Evolutionary conservation across 768 basidiomycete species (phyloP).

Genomic region (Pholiota microspora): DNA sequence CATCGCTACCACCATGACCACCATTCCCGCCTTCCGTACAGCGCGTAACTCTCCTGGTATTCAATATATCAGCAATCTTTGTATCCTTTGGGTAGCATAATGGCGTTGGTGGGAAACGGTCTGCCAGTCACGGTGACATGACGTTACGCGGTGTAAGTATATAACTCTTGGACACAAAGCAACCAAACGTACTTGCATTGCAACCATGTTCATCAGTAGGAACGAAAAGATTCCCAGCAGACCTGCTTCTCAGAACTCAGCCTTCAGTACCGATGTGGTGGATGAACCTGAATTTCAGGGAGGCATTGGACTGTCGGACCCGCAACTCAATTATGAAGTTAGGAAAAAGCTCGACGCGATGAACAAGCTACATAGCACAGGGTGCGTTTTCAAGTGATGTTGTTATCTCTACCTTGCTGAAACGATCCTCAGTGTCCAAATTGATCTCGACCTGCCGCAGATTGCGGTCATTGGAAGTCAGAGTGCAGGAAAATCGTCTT

Average conservation of each 20-base stretch:
- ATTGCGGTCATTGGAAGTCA: conserved; percentile 74
- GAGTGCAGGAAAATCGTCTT: conserved; percentile 73
- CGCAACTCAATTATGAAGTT: not conserved
- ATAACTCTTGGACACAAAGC: too few relatives aligned
- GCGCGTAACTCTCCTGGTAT: too few relatives aligned
- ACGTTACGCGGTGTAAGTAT: too few relatives aligned
- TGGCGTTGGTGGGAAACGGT: too few relatives aligned
- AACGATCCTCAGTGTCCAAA: conserved; percentile 47
- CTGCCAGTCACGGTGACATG: too few relatives aligned
- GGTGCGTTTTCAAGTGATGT: conserved; percentile 20
- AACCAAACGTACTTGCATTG: too few relatives aligned
- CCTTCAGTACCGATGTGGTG: not conserved
- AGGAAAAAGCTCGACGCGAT: conserved; percentile 2
- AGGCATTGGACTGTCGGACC: not conserved
- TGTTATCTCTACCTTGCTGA: not conserved
- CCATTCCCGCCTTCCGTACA: too few relatives aligned
- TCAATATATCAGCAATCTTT: too few relatives aligned
- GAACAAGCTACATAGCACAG: conserved; percentile 5
- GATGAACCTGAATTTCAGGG: not conserved
- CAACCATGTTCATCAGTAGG: too few relatives aligned
- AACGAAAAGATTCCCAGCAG: not conserved
- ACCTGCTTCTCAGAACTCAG: not conserved
- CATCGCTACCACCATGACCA: too few relatives aligned
- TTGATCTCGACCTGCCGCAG: conserved; percentile 70
- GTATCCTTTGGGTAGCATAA: too few relatives aligned